A percentile compares a stretch with the other conserved stretches of the same genome.
These are phyloP conservation scores for Pichia sp. DNA, from an alignment of 1,139 yeast genomes.

Conservation along the genomic window DNA sequence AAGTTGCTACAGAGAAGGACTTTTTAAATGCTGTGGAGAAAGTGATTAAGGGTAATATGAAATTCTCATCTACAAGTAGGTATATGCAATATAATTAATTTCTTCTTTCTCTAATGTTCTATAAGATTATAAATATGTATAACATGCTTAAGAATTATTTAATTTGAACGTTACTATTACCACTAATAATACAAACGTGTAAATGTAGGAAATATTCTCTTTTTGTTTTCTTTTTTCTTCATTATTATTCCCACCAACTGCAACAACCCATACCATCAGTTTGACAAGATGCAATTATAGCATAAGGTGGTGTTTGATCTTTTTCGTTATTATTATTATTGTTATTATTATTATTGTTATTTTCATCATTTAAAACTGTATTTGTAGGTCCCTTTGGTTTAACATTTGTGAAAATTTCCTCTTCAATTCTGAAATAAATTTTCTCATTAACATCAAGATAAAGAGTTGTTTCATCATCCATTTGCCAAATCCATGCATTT, in stretches of 20 bases:
- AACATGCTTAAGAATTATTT: no score
- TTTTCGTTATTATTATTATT: constrained; percentile 19
- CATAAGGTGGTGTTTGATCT: constrained; percentile 59
- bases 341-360: constrained; percentile 11
- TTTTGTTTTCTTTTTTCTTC: no score
- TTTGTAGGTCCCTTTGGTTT: constrained; percentile 58
- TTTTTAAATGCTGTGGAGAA: constrained; percentile 95
- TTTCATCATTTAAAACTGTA: constrained; percentile 5
- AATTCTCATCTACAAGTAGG: constrained; percentile 93
- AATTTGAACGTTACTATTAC: no score
- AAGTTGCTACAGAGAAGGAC: constrained; percentile 96
- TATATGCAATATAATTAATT: constrained; percentile 92
- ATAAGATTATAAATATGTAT: constrained; percentile 2
- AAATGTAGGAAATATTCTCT: no score
- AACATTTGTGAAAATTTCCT: constrained; percentile 75
- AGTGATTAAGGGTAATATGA: constrained; percentile 96
- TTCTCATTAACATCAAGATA: constrained; percentile 86
- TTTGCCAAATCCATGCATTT: constrained; percentile 94
- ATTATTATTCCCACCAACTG: constrained; percentile 82
- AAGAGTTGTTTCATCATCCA: constrained; percentile 63
- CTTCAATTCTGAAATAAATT: constrained; percentile 84
- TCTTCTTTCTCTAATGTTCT: no score
- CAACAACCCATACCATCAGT: constrained; percentile 95
- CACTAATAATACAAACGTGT: no score
- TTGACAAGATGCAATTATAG: constrained; percentile 85